A percentile compares a stretch with the other conserved stretches of the same genome.
phyloP scores from a whole-genome alignment of 768 basidiomycete species.

The Termitomyces sp. region DNA sequence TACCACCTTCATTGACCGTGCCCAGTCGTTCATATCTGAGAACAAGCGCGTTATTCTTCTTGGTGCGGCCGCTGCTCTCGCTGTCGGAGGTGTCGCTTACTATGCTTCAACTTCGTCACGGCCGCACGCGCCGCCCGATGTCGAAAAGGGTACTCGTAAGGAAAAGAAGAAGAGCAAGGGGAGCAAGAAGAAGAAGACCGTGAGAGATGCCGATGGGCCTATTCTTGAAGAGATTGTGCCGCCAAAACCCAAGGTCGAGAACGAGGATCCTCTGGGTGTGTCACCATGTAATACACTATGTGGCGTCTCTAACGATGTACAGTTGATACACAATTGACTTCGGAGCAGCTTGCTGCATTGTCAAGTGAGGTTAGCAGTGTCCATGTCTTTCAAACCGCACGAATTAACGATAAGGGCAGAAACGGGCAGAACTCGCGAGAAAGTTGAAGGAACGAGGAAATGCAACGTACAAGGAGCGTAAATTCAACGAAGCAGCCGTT shows the following conservation, averaged over 20 bases:
- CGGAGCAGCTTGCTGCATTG: conserved; percentile 56
- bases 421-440: conserved; percentile 60
- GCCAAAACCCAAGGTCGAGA: conserved; percentile 34
- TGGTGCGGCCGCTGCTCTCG: conserved; percentile 66
- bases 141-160: conserved; percentile 45
- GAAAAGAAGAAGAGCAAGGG: conserved; percentile 49
- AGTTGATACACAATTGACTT: conserved; percentile 35
- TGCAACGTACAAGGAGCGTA: conserved; percentile 59
- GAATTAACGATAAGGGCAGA: conserved; percentile 36
- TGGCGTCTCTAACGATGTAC: conserved; percentile 25
- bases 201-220: conserved; percentile 64
- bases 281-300: conserved; percentile 3
- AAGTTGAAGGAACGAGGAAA: conserved; percentile 73
- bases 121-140: conserved; percentile 29
- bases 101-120: conserved; percentile 59
- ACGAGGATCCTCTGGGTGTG: conserved; percentile 27
- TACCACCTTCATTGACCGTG: conserved; percentile 49
- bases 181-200: conserved; percentile 53
- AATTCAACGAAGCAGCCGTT: conserved; percentile 56
- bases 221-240: conserved; percentile 70
- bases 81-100: conserved; percentile 74
- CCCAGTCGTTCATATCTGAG: conserved; percentile 68
- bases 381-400: neutral
- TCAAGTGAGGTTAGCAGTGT: conserved; percentile 48
- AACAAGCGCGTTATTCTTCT: conserved; percentile 76